Evolutionary conservation across 2,329 filamentous ascomycete species (phyloP).

Genomic region (Pestalotiopsis sp.): DNA sequence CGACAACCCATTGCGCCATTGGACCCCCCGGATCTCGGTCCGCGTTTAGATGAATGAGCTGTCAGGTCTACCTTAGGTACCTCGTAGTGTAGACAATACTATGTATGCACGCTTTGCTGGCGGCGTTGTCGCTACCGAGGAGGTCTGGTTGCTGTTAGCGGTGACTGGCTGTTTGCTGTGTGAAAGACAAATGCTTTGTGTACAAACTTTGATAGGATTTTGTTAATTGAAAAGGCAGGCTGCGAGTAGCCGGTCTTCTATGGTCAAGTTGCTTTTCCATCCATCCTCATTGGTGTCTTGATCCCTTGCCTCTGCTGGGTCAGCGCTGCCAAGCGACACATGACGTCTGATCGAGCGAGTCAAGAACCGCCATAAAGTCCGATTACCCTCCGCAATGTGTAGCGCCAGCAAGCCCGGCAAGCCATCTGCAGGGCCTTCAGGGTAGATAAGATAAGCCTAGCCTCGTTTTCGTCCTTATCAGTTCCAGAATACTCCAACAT

Average conservation of each 20-base stretch:
- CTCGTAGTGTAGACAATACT: background rate
- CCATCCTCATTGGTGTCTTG: background rate
- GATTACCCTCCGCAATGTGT: constrained; percentile 7
- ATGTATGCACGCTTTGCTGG: background rate
- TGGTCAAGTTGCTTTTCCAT: background rate
- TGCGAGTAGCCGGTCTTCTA: background rate
- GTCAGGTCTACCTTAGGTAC: background rate
- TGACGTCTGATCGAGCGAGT: constrained; percentile 1
- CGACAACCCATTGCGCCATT: background rate
- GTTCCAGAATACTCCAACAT: background rate
- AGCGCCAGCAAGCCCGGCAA: background rate
- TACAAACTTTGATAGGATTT: background rate
- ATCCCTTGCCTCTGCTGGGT: background rate
- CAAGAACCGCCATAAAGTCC: constrained; percentile 1
- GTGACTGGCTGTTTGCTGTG: background rate
- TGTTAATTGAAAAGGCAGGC: background rate
- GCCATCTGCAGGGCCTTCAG: background rate
- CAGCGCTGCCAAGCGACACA: background rate
- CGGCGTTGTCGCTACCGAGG: background rate
- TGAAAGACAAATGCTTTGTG: background rate
- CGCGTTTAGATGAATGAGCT: background rate
- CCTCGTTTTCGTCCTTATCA: background rate
- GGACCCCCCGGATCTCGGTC: background rate
- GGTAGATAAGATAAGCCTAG: constrained; percentile 10
- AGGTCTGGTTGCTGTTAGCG: background rate